A percentile compares a stretch with the other conserved stretches of the same genome.
These are phyloP conservation scores for Ploettnerulaceae sp. DNA, from an alignment of 2,329 filamentous ascomycete genomes.

Conservation along the genomic window DNA sequence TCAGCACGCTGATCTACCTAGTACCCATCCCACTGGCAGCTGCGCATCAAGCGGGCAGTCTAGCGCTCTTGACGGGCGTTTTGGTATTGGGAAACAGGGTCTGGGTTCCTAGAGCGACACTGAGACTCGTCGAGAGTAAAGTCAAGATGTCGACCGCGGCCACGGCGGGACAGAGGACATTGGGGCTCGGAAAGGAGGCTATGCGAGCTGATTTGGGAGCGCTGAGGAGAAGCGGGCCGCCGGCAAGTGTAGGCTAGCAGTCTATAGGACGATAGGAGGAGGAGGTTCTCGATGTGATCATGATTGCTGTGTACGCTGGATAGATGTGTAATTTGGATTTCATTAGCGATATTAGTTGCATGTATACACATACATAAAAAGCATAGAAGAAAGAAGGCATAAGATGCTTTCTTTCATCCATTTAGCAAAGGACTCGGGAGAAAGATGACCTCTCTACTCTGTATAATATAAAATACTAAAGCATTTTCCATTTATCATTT, in stretches of 20 bases:
- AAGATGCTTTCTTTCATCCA: too few species aligned
- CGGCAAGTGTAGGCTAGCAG: neutral
- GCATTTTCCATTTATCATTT: too few species aligned
- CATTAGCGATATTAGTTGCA: too few species aligned
- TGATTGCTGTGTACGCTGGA: too few species aligned
- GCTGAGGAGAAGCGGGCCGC: constrained; percentile 7
- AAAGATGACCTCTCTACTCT: neutral
- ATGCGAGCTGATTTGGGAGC: constrained; percentile 11
- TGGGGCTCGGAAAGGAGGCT: constrained; percentile 5
- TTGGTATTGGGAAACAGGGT: constrained; percentile 74
- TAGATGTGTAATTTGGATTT: too few species aligned
- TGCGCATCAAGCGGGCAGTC: constrained; percentile 84
- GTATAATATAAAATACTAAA: neutral
- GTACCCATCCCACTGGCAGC: constrained; percentile 85
- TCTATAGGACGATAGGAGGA: neutral
- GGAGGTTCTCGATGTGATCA: neutral
- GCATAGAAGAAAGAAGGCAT: too few species aligned
- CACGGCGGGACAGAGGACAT: neutral
- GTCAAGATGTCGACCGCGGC: constrained; percentile 19
- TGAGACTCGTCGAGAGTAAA: constrained; percentile 50
- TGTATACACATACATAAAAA: too few species aligned
- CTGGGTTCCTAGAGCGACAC: constrained; percentile 63
- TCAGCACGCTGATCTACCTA: constrained; percentile 87
- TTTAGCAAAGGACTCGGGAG: too few species aligned
- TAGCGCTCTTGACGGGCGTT: constrained; percentile 78